These are phyloP conservation scores for Trichoderma guizhouense DNA, from an alignment of 2,329 filamentous ascomycete genomes.

Conservation along the genomic window DNA sequence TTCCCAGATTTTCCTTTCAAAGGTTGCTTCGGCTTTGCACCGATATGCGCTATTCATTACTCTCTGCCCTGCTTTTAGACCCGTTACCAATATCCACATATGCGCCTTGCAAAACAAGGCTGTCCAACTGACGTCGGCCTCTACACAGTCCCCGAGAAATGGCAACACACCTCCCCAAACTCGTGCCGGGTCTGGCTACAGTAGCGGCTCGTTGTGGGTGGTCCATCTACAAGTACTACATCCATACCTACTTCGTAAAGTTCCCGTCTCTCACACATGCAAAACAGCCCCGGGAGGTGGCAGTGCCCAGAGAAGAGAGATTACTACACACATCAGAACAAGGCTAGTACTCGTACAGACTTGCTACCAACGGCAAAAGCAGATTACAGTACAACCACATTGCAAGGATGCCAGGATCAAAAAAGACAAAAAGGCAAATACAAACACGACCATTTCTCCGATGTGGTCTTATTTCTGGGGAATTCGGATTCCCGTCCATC, in stretches of 20 bases:
- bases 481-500: background rate
- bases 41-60: background rate
- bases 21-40: background rate
- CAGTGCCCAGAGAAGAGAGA: background rate
- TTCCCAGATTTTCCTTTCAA: background rate
- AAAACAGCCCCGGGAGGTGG: background rate
- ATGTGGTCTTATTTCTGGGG: background rate
- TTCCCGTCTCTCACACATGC: background rate
- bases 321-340: background rate
- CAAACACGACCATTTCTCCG: background rate
- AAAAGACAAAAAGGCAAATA: background rate
- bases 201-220: background rate
- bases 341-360: background rate
- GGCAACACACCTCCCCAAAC: background rate
- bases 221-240: background rate
- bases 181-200: background rate
- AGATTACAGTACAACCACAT: background rate
- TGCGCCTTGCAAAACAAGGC: background rate
- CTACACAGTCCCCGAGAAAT: background rate
- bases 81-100: background rate
- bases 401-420: background rate
- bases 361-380: background rate
- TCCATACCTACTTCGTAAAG: background rate
- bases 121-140: background rate
- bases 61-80: background rate